Evolutionary conservation across 2,329 filamentous ascomycete species (phyloP).

Genomic region (Cladosporium sp.): DNA sequence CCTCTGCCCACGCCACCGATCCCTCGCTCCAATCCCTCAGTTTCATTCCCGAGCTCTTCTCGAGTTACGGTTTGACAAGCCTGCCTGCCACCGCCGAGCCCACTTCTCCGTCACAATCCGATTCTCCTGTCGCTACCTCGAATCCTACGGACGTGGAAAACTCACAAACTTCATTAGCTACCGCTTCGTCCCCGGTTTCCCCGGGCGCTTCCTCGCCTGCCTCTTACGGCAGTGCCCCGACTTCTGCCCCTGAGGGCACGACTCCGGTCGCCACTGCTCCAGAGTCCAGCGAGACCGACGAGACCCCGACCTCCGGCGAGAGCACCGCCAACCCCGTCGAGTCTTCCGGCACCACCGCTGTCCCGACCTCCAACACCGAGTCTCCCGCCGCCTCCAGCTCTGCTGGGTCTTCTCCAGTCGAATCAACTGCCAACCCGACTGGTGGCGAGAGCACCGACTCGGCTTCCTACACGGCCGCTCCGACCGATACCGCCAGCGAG

Average conservation of each 20-base stretch:
- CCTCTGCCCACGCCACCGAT: constrained; percentile 16
- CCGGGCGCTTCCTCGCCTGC: constrained; percentile 11
- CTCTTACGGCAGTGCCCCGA: constrained; percentile 13
- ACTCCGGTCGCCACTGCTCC: constrained; percentile 3
- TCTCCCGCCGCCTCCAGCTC: constrained; percentile 11
- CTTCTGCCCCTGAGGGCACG: constrained; percentile 13
- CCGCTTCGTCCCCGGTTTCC: constrained; percentile 4
- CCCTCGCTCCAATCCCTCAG: constrained; percentile 14
- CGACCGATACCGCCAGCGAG: constrained; percentile 1
- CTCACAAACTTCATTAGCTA: constrained; percentile 10
- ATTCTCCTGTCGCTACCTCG: background rate
- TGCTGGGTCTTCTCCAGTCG: constrained; percentile 9
- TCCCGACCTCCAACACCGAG: constrained; percentile 11
- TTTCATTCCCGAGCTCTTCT: constrained; percentile 17
- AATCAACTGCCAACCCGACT: constrained; percentile 6
- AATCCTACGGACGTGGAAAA: constrained; percentile 6
- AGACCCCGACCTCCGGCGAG: constrained; percentile 14
- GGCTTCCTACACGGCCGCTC: constrained; percentile 5
- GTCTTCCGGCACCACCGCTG: constrained; percentile 2
- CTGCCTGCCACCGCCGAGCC: constrained; percentile 4
- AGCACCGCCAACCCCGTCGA: constrained; percentile 18
- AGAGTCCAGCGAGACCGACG: constrained; percentile 13
- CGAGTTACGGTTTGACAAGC: constrained; percentile 16
- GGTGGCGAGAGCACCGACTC: background rate
- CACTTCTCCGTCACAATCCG: background rate